A percentile compares a stretch with the other conserved stretches of the same genome.
Evolutionary conservation across 1,284 basidiomycete genomes (phyloP).

Genomic region (Ganoderma lucidum): DNA sequence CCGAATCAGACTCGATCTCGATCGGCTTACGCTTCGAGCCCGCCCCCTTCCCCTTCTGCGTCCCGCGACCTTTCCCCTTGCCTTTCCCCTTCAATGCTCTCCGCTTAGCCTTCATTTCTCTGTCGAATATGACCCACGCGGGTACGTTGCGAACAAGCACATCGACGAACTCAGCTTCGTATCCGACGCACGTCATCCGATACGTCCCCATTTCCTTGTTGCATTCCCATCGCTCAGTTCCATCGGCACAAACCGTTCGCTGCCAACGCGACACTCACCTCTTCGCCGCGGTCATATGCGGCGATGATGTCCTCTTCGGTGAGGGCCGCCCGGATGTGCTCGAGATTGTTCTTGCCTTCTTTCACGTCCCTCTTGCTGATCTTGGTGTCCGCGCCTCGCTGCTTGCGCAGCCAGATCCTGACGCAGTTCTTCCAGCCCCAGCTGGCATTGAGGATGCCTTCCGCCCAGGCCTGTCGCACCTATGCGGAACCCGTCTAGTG

Average conservation of each 20-base stretch:
- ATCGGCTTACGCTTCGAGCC: not conserved
- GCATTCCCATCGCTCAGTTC: not conserved
- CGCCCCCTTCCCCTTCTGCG: not conserved
- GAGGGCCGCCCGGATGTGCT: not conserved
- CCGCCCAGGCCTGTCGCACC: constrained; percentile 13
- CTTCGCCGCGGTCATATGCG: constrained; percentile 11
- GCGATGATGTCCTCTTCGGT: constrained; percentile 10
- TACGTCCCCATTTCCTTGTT: constrained; percentile 10
- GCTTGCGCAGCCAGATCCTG: constrained; percentile 6
- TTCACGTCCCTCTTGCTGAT: not conserved
- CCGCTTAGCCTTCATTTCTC: not conserved
- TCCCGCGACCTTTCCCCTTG: not conserved
- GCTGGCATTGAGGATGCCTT: not conserved
- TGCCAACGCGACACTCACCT: no score
- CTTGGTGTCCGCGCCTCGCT: not conserved
- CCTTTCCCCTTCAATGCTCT: not conserved
- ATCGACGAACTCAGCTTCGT: constrained; percentile 11
- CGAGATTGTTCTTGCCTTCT: constrained; percentile 2
- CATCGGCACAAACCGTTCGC: not conserved
- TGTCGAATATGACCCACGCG: not conserved
- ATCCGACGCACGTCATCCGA: constrained; percentile 15
- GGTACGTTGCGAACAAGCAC: constrained; percentile 3
- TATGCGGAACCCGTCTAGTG: not conserved
- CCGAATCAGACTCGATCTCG: not conserved
- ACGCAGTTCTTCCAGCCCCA: not conserved